Base-by-base conservation (phyloP, 495 filamentous ascomycete genomes). In the Friedmanniomyces simplex region DNA sequence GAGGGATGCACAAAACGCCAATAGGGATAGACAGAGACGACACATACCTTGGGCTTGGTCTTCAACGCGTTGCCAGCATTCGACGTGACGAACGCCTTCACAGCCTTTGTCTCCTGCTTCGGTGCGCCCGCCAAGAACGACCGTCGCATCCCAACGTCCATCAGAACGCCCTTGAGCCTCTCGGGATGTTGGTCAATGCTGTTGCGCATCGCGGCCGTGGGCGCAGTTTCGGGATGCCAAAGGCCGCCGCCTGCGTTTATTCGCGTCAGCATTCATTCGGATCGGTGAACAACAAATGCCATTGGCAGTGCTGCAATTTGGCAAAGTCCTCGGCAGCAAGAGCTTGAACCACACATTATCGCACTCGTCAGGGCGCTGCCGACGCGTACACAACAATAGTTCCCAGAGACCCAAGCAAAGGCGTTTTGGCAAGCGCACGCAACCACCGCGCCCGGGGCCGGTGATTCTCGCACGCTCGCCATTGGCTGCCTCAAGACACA, bases 21-120 rank as follows among this genome's bases (percentile, higher is more conserved):
- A n/a, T 12, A 6, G 43, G 13, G 20, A 24, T 49, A 49, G 2
- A 25, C 5, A 3, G 41, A 43, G 20, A 16, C 41, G 52, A 16
- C 25, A 69, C 79, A 61, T 69, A 91, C 87, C 81, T 89, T 91
- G 0, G 89, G 89, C 65, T 86, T 86, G 37, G 79, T 90, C 76
- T 93, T 93, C 12, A 95, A 73, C 43, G 87, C 86, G 54, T 79
- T 84, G 61, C 83, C 82, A 57, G 74, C 69, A 62, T 91, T 95
- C 45, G 71, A 67, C 45, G 71, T 75, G 11, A 79, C 75, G 71
- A 93, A 93, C 2, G 85, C 86, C 45, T 78, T 72, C 2, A 91
- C 73, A 55, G 78, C 78, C 57, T 79, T 76, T 55, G 79, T 75
- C 56, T 83, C 76, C 49, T 83, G 74, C 14, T 74, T 72, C 26